Percentiles rank a stretch among this genome's conserved stretches.
Evolutionary conservation across 306 rosid genomes (phyloP).

Genomic region (Datisca glomerata): DNA sequence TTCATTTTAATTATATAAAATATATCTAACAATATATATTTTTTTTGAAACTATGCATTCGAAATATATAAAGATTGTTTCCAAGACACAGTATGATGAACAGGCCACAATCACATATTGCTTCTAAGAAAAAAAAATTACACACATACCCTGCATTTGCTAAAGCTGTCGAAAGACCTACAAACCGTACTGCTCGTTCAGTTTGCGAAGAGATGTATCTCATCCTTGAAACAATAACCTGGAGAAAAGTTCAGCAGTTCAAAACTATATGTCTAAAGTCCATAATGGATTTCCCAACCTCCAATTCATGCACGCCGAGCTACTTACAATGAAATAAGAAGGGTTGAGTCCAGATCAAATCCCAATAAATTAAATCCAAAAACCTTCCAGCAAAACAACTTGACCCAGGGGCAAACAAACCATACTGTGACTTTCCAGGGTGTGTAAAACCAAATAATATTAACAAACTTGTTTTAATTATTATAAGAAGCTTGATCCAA

Average conservation of each 20-base stretch:
- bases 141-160: constrained; percentile 85
- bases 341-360: background rate
- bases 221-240: constrained; percentile 98
- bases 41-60: no score
- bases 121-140: background rate
- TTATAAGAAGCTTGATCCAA: background rate
- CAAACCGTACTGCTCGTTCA: constrained; percentile 74
- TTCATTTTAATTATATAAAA: no score
- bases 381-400: background rate
- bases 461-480: background rate
- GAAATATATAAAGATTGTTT: no score
- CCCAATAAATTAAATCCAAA: background rate
- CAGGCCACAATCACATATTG: no score
- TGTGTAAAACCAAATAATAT: background rate
- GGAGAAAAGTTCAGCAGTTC: constrained; percentile 15
- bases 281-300: background rate
- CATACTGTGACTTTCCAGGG: no score
- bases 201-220: constrained; percentile 98
- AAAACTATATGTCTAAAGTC: no score
- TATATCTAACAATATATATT: no score
- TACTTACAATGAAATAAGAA: background rate
- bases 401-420: no score
- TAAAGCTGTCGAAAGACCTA: constrained; percentile 93
- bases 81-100: no score
- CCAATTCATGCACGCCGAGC: background rate